Evolutionary conservation across 768 basidiomycete genomes (phyloP), one percentile per base, ranked within the genome.

Genomic region (Boletus reticuloceps): DNA sequence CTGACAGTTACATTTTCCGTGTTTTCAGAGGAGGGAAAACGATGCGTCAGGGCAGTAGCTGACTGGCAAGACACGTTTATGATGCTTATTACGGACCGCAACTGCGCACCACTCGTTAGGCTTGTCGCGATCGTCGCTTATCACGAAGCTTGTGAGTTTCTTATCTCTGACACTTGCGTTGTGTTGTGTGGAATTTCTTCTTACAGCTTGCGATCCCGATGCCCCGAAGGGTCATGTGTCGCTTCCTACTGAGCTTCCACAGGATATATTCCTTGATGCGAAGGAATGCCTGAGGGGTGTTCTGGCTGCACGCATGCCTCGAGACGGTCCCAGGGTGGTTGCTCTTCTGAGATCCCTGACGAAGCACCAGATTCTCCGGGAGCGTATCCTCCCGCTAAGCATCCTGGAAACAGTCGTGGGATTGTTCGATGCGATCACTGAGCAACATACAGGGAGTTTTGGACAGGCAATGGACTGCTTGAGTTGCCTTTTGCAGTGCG

Each of bases 401-500:
- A 47, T 65, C 5, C 22, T 65, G 34, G 27, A 58, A 1, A 53
- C 10, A 4, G 42, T 66, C n/a, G 36, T 66, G 27, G 10, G 20
- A 1, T 42, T 65, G 16, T 47, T 66, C 5, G 65, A 67, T 43
- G 13, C 0, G 22, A 60, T 58, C 12, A 7, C 60, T 20, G 11
- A 5, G 2, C 45, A 46, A 25, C 36, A 31, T 0, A 51, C 17
- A 12, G 42, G 38, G 7, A 59, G 56, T 40, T 62, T 67, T 25
- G 44, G 50, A 29, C 63, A 58, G 32, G 66, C 54, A 16, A 67
- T 67, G 65, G 58, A 68, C 4, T 55, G 63, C 19, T 32, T 67
- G 44, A 54, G 14, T 12, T 59, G 53, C 27, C 22, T 67, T 13
- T n/a, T 62, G 56, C 45, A 54, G 32, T 67, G 62, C 17, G 51